Percentiles rank a stretch among this genome's conserved stretches.
Evolutionary conservation across 2,329 filamentous ascomycete species (phyloP).

Genomic region (Gnomoniopsis smithogilvyi): DNA sequence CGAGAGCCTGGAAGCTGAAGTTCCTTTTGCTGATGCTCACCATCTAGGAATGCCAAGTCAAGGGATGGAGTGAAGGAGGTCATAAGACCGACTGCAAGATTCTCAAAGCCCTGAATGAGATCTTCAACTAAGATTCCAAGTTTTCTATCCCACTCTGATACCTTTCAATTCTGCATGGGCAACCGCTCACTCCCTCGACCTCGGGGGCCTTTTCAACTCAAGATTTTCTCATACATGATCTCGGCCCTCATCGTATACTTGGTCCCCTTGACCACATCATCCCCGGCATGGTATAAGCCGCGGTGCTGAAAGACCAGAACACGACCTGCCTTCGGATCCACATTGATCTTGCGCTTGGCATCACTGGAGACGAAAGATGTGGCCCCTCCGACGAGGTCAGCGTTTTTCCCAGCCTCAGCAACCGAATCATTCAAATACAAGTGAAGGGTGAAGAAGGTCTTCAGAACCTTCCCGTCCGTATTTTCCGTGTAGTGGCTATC

Average conservation of each 20-base stretch:
- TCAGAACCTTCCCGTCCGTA: conserved; percentile 41
- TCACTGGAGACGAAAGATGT: conserved; percentile 51
- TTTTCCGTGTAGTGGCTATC: conserved; percentile 60
- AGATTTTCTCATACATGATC: conserved; percentile 8
- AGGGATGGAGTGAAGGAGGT: conserved; percentile 37
- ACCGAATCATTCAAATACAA: conserved; percentile 51
- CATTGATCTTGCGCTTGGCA: conserved; percentile 41
- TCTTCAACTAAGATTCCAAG: conserved; percentile 25
- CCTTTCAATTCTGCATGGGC: background rate
- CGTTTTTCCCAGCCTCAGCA: conserved; percentile 32
- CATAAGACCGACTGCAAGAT: conserved; percentile 44
- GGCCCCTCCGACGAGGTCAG: conserved; percentile 48
- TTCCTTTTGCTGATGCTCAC: conserved; percentile 7
- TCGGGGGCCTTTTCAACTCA: background rate
- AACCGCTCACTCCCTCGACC: background rate
- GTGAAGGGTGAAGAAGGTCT: conserved; percentile 53
- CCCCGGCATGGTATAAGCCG: conserved; percentile 50
- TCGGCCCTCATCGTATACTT: conserved; percentile 44
- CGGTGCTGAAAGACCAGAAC: conserved; percentile 59
- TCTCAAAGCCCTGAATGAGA: conserved; percentile 34
- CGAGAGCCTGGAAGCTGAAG: background rate
- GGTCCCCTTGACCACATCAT: conserved; percentile 44
- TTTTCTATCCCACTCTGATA: background rate
- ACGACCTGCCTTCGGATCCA: conserved; percentile 54
- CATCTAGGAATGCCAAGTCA: conserved; percentile 38